phyloP scores from a whole-genome alignment of 352 stramenopile genomes.

The Pythium angustatum region DNA sequence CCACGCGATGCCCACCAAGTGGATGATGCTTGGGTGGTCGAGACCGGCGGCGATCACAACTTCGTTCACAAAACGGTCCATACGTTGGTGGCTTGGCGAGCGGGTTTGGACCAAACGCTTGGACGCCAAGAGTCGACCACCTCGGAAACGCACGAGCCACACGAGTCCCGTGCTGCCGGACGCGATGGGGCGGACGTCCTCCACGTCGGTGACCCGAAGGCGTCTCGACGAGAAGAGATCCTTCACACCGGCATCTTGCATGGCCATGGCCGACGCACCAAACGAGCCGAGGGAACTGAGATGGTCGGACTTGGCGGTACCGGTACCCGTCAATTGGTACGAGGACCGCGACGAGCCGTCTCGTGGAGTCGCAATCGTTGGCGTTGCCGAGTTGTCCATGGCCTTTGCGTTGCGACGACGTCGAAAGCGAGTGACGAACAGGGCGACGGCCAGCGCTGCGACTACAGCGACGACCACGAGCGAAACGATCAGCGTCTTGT shows the following conservation, averaged over 20 bases:
- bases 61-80: constrained; percentile 53
- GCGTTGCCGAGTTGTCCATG: background rate
- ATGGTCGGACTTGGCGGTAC: background rate
- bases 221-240: constrained; percentile 1
- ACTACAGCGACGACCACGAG: background rate
- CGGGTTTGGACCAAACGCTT: constrained; percentile 50
- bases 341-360: no score
- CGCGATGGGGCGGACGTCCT: constrained; percentile 42
- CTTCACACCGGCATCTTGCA: background rate
- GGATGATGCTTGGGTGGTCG: constrained; percentile 49
- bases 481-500: background rate
- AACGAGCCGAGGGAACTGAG: background rate
- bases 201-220: constrained; percentile 29
- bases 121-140: constrained; percentile 38
- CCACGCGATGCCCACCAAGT: constrained; percentile 52
- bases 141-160: constrained; percentile 47
- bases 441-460: background rate
- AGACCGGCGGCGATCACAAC: constrained; percentile 54
- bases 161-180: constrained; percentile 41
- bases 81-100: constrained; percentile 39
- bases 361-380: background rate
- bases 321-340: no score
- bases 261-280: background rate
- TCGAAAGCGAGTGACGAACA: background rate
- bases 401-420: background rate